Base-by-base conservation (phyloP, 208 protist genomes). In the Wallacemonas sp. region DNA sequence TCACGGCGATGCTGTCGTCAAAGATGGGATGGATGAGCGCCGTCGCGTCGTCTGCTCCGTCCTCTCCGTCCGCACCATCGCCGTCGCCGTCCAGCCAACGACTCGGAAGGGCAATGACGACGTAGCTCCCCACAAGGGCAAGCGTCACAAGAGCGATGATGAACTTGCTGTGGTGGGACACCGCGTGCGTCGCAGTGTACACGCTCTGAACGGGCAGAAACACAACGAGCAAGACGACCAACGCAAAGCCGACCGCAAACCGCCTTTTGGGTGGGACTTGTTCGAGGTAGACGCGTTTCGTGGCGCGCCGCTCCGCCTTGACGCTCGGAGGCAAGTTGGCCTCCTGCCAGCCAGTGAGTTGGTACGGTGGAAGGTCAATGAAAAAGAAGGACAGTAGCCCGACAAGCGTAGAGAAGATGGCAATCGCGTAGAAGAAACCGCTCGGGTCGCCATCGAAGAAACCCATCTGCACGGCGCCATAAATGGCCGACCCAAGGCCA, bases 401-500 rank as follows among this genome's bases (percentile, higher is more conserved):
- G 1, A 74, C 68, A 16, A 85, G 23, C 12, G 62, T 72, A 8
- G 72, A 65, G 26, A 76, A 72, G 0, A 71, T 49, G 0, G 85
- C 48, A 57, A 90, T 62, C 46, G 87, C 86, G 61, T 81, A 85
- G 38, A 94, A 92, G 47, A 92, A 90, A 11, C 58, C 66, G 14
- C 52, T 69, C 21, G 76, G 74, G 64, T 74, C 58, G 19, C 75
- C 47, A 29, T 76, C 74, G 39, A 90, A 94, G 68, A 91, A 91
- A 8, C 76, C 89, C 16, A 90, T 65, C 66, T 89, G 75, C 36
- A 90, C 66, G 2, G 72, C 74, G 4, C 84, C 86, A 27, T 89
- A 73, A 41, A 95, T 90, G 6, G 85, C 84, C 16, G 85, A 88
- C n/a, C 89, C 89, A n/a, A 95, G 72, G 11, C 89, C 89, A 41